These are phyloP conservation scores for Aspergillus clavatus DNA, from an alignment of 2,329 filamentous ascomycete genomes.

Conservation along the genomic window DNA sequence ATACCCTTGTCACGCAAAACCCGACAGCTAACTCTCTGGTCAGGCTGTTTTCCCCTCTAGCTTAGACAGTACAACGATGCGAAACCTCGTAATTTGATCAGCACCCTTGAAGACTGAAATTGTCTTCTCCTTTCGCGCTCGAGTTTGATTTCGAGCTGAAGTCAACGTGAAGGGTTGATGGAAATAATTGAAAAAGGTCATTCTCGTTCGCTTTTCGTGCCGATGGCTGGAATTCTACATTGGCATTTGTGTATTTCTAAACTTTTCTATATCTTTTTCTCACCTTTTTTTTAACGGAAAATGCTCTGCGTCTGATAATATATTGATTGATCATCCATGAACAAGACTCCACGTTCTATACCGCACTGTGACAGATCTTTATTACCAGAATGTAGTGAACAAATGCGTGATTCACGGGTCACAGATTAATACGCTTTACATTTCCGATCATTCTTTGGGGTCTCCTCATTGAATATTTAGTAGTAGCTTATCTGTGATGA, in stretches of 20 bases:
- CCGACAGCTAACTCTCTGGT: constrained; percentile 13
- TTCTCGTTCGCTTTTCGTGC: constrained; percentile 4
- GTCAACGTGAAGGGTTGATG: background rate
- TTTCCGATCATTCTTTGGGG: too few relatives aligned
- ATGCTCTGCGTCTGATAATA: constrained; percentile 11
- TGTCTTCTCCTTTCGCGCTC: background rate
- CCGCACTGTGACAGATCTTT: too few relatives aligned
- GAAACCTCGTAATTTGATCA: too few relatives aligned
- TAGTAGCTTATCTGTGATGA: too few relatives aligned
- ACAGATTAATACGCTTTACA: too few relatives aligned
- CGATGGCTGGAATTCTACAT: constrained; percentile 10
- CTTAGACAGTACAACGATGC: constrained; percentile 32
- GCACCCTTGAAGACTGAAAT: too few relatives aligned
- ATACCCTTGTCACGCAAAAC: constrained; percentile 21
- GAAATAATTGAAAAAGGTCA: background rate
- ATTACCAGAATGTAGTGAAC: too few relatives aligned
- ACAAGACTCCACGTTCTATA: too few relatives aligned
- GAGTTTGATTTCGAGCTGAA: background rate
- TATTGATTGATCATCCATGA: background rate
- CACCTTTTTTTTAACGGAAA: too few relatives aligned
- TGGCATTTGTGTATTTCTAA: constrained; percentile 26
- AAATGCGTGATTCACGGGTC: too few relatives aligned
- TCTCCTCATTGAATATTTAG: too few relatives aligned
- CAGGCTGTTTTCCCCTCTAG: constrained; percentile 42
- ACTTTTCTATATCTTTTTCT: constrained; percentile 8